Percentiles rank a stretch among this genome's conserved stretches.
These are phyloP conservation scores for Diaporthe nobilis DNA, from an alignment of 2,329 filamentous ascomycete genomes.

Conservation along the genomic window DNA sequence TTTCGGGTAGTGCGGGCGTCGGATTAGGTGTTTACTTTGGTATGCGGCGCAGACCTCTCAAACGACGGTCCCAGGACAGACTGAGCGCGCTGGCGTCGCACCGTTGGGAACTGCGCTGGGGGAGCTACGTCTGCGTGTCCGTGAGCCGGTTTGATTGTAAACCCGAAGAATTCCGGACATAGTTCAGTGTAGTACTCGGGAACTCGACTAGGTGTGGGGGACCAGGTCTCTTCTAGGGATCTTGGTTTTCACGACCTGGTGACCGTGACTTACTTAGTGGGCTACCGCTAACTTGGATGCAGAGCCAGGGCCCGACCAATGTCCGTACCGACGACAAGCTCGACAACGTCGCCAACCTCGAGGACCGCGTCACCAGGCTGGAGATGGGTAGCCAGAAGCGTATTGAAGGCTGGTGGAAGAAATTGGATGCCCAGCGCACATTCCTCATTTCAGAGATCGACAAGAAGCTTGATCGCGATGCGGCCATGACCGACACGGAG, in stretches of 20 bases:
- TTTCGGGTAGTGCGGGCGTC: not conserved
- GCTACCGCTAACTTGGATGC: not conserved
- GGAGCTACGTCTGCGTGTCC: not conserved
- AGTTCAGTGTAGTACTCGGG: not conserved
- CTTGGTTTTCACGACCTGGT: conserved; percentile 3
- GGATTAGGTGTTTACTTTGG: conserved; percentile 3
- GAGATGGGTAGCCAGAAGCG: not conserved
- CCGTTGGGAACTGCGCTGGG: not conserved
- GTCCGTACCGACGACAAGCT: no score
- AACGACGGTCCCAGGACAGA: not conserved
- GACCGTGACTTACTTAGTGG: not conserved
- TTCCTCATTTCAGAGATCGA: not conserved
- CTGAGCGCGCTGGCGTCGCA: not conserved
- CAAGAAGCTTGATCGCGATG: not conserved
- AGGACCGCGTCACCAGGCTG: not conserved
- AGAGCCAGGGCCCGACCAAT: not conserved
- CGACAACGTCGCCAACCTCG: not conserved
- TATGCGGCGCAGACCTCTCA: not conserved
- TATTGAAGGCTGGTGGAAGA: not conserved
- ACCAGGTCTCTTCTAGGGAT: not conserved
- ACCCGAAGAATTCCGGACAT: not conserved
- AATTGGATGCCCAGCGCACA: not conserved
- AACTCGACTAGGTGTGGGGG: not conserved
- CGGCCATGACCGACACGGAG: not conserved
- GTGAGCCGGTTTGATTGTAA: not conserved